Percentiles rank a stretch among this genome's conserved stretches.
phyloP scores from a whole-genome alignment of 768 basidiomycete species.

The Dioszegia crocea region DNA sequence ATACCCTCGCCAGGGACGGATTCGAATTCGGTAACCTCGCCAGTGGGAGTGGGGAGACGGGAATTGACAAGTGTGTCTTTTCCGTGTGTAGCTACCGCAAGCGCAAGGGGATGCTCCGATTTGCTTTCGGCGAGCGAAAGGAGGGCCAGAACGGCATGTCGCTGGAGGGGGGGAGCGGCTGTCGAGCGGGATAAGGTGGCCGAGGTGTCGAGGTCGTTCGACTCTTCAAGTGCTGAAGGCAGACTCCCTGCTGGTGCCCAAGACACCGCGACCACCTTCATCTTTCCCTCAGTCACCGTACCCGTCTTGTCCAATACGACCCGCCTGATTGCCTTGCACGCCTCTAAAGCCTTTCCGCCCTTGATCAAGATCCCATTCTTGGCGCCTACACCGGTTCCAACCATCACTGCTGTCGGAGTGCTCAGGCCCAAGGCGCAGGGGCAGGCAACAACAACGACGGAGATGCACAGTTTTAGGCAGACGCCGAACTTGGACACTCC shows the following conservation, averaged over 20 bases:
- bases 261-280: conserved; percentile 67
- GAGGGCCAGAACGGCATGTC: conserved; percentile 63
- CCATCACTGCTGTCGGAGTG: conserved; percentile 96
- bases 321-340: conserved; percentile 72
- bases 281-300: conserved; percentile 91
- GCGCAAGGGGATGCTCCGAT: conserved; percentile 94
- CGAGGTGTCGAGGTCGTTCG: conserved; percentile 28
- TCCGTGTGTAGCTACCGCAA: conserved; percentile 81
- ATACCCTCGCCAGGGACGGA: conserved; percentile 86
- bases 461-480: conserved; percentile 94
- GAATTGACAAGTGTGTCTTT: conserved; percentile 42
- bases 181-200: conserved; percentile 37
- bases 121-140: conserved; percentile 79
- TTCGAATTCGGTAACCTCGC: conserved; percentile 70
- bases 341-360: conserved; percentile 89
- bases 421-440: conserved; percentile 94
- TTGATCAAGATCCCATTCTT: conserved; percentile 98
- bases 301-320: conserved; percentile 96
- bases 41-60: conserved; percentile 54
- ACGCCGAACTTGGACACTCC: conserved; percentile 79
- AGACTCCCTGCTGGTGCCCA: conserved; percentile 56
- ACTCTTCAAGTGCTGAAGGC: conserved; percentile 11
- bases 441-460: conserved; percentile 95
- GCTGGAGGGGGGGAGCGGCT: conserved; percentile 38
- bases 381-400: conserved; percentile 94